Conservation (phyloP, 2,329 filamentous ascomycete species). For the Madurella mycetomatis region DNA sequence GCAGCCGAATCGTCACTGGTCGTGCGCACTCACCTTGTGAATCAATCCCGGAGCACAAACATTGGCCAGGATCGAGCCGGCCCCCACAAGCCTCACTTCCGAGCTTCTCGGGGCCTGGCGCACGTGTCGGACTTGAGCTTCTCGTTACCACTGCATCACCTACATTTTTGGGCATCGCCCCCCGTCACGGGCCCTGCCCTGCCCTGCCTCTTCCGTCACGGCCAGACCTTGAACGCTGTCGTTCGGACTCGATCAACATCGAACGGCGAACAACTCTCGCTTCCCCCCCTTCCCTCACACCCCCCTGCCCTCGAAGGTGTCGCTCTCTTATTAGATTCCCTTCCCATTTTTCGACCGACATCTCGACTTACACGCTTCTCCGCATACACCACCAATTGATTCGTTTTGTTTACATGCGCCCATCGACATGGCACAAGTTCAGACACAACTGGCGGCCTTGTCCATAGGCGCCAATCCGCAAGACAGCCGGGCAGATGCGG, state of each 20-base stretch:
- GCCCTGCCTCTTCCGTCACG: constrained; percentile 1
- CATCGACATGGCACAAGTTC: constrained; percentile 22
- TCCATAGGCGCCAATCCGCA: constrained; percentile 19
- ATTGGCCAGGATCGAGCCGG: background rate
- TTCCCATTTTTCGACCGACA: constrained; percentile 5
- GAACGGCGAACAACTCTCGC: background rate
- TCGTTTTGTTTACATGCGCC: constrained; percentile 11
- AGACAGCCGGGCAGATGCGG: background rate
- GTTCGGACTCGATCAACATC: constrained; percentile 9
- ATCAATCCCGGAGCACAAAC: constrained; percentile 3
- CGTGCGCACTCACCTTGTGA: constrained; percentile 5
- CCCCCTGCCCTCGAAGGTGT: constrained; percentile 16
- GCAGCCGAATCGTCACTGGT: background rate
- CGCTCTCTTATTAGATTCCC: constrained; percentile 19
- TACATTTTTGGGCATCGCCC: background rate
- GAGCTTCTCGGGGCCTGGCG: background rate
- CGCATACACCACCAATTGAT: constrained; percentile 4
- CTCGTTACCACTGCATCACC: background rate
- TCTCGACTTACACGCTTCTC: background rate
- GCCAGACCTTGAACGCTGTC: constrained; percentile 8
- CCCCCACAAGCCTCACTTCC: background rate
- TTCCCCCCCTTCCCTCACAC: background rate
- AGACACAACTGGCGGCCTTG: constrained; percentile 23
- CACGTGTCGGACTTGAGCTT: constrained; percentile 4
- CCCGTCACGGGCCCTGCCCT: background rate